Evolutionary conservation across 75 land plant species (phyloP), one percentile per base, ranked within the genome.

Genomic region (Cunninghamia lanceolata): DNA sequence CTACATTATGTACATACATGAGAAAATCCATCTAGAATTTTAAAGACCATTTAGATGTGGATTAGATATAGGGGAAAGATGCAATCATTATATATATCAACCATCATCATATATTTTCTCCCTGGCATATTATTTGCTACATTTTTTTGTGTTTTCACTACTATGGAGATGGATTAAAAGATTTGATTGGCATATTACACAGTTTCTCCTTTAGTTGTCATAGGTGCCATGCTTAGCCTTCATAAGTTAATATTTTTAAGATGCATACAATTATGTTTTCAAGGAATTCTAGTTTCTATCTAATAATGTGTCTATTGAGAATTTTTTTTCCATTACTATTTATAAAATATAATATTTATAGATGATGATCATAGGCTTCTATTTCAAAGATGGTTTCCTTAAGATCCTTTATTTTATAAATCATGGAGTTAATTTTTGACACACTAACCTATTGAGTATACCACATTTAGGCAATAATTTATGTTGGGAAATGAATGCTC

Each of bases 401-500:
- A 78, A 38, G 38, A 39, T 40, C 46, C 42, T 35, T 14, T 75
- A 15, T 42, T 84, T 36, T 40, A 74, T 85, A 39, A 17, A 39
- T 19, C 46, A 14, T 21, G 40, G 32, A 43, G 36, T 42, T 86
- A 1, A 9, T 83, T 34, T 40, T 43, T 28, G 35, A 34, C 45
- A 17, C 30, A 40, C 36, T 66, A 82, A 42, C n/a, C 46, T 78
- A 78, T 40, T 40, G 78, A 75, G 78, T 16, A 43, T 86, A 34
- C 75, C 83, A 56, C 71, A 42, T 89, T 80, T 95, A 98, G 99
- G 94, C 98, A 86, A 90, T 95, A 68, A 91, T 98, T 13, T 98
- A 98, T 90, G 90, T 96, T 39, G 99, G 99, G 36, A 94, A 99
- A 85, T 98, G 97, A 80, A 98, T 98, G 99, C 99, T 96, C 86